These are phyloP conservation scores for Scutellaria barbata DNA, from an alignment of 257 asterid genomes.

Conservation along the genomic window DNA sequence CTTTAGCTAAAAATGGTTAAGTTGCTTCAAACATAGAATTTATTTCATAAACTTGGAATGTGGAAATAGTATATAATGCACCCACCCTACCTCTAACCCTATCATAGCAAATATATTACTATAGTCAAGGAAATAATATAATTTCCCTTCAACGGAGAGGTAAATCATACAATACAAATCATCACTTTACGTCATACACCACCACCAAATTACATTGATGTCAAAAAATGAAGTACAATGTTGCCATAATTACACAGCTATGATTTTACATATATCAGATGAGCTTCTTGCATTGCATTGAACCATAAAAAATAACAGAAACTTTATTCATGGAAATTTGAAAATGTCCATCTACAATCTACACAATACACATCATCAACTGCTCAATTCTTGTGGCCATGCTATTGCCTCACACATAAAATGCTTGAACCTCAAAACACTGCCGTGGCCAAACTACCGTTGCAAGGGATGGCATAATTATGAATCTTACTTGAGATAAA, in stretches of 20 bases:
- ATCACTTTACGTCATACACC: no score
- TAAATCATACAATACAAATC: background rate
- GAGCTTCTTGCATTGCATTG: slow-evolving; percentile 26
- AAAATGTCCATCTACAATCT: slow-evolving; percentile 46
- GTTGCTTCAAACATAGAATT: no score
- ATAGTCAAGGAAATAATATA: no score
- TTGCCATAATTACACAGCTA: slow-evolving; percentile 33
- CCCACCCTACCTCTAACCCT: no score
- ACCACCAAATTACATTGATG: background rate
- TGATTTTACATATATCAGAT: slow-evolving; percentile 36
- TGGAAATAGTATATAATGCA: no score
- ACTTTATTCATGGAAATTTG: slow-evolving; percentile 46
- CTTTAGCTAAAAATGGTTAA: no score
- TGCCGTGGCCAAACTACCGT: slow-evolving; percentile 39
- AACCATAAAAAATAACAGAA: slow-evolving; percentile 25
- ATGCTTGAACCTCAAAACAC: slow-evolving; percentile 33
- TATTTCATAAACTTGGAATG: no score
- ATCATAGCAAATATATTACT: no score
- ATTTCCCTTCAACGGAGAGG: no score
- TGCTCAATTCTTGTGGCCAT: slow-evolving; percentile 34
- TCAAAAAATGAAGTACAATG: slow-evolving; percentile 15
- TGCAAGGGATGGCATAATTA: slow-evolving; percentile 29
- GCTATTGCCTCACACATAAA: slow-evolving; percentile 36
- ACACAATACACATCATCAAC: slow-evolving; percentile 30
- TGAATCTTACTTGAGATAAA: slow-evolving; percentile 32